Conservation (phyloP, 2,329 filamentous ascomycete species). For the Chlorencoelia australis region DNA sequence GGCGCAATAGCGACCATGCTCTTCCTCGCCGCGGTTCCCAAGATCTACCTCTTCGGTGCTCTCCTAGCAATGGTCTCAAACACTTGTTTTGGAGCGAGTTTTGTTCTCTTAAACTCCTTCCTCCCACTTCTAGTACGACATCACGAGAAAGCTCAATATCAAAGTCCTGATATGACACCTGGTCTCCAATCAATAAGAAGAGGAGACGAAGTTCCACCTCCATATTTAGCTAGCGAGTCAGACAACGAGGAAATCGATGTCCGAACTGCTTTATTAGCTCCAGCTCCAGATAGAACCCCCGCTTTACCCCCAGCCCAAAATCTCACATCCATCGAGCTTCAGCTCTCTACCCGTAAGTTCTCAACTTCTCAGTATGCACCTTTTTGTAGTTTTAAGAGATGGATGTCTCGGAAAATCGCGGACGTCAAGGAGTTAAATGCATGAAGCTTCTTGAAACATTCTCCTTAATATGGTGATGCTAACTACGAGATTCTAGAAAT, state of each 20-base stretch:
- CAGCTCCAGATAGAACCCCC: slow-evolving; percentile 10
- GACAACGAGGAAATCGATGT: slow-evolving; percentile 29
- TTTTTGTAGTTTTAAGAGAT: too few relatives aligned
- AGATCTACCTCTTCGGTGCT: slow-evolving; percentile 70
- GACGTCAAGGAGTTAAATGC: too few relatives aligned
- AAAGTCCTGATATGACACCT: slow-evolving; percentile 17
- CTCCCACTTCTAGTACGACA: slow-evolving; percentile 82
- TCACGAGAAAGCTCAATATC: slow-evolving; percentile 41
- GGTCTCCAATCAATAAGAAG: slow-evolving; percentile 17
- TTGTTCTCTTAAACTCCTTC: slow-evolving; percentile 92
- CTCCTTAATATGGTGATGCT: too few relatives aligned
- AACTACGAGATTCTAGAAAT: too few relatives aligned
- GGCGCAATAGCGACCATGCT: slow-evolving; percentile 80
- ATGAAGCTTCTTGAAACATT: too few relatives aligned
- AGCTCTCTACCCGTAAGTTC: slow-evolving; percentile 77
- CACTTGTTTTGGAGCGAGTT: slow-evolving; percentile 88
- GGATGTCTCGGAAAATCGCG: too few relatives aligned
- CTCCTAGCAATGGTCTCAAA: slow-evolving; percentile 84
- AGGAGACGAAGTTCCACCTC: slow-evolving; percentile 12
- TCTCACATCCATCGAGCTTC: slow-evolving; percentile 56
- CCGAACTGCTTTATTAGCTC: slow-evolving; percentile 36
- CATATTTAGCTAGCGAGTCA: slow-evolving; percentile 7
- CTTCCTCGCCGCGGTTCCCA: slow-evolving; percentile 69
- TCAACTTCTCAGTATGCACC: too few relatives aligned
- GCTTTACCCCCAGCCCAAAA: slow-evolving; percentile 34